Evolutionary conservation across 768 basidiomycete species (phyloP), one percentile per base, ranked within the genome.

Genomic region (Termitomyces titanicus): DNA sequence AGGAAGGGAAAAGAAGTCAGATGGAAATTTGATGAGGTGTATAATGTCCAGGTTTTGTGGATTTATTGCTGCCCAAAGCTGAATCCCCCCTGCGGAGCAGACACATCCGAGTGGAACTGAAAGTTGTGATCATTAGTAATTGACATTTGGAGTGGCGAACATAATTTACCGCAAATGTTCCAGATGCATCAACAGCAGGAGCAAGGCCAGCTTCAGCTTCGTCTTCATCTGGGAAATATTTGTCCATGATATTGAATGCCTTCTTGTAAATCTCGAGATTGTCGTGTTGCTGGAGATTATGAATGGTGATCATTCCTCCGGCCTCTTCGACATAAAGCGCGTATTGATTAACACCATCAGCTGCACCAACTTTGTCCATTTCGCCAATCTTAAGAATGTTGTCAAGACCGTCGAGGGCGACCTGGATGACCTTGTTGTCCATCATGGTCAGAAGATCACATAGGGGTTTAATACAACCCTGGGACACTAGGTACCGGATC

Each of bases 191-290:
- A 12, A 92, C 85, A 42, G 79, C 82, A 17, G 92, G 83, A n/a
- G 85, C 86, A 64, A 92, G 87, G 20, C 83, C 88, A 50, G 91
- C 85, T 66, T 93, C 93, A 49, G 91, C 80, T 46, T 95, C 96
- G 68, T 98, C 96, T 66, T 98, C 96, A 60, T 95, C 94, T 33
- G 94, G 93, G 89, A 96, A 97, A 78, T 96, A 97, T 68, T 95
- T 95, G 76, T 93, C 89, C 89, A 92, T 92, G 66, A 93, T 97
- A 72, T 93, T 93, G 81, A 94, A 99, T 39, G 95, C 96, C 78
- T 99, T 98, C 84, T 98, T 98, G 78, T 99, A 99, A 65, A 99
- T 98, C 64, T 98, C 96, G 73, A 98, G 74, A 75, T 99, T 99
- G 77, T 99, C 96, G 72, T 98, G 97, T 72, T 96, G 94, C 75